Conservation (phyloP, 495 filamentous ascomycete species). For the Pyronema omphalodes region DNA sequence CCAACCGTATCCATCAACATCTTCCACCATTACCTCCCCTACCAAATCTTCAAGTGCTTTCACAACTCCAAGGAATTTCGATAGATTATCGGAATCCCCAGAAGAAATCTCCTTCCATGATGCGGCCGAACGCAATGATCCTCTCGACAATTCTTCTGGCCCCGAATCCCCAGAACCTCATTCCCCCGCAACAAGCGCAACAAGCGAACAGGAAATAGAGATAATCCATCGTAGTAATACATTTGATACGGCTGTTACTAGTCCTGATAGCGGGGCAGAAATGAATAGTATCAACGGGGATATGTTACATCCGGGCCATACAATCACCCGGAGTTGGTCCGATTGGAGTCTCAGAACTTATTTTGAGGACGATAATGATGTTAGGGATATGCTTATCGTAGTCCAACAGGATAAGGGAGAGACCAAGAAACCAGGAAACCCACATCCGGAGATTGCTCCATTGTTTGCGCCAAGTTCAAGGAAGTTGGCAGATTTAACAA, state of each 20-base stretch:
- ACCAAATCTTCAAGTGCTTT: background rate
- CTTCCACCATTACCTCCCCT: background rate
- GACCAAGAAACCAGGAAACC: constrained; percentile 43
- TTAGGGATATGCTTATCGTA: constrained; percentile 74
- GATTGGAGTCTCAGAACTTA: constrained; percentile 71
- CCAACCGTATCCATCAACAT: constrained; percentile 6
- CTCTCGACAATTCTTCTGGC: constrained; percentile 48
- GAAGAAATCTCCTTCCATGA: constrained; percentile 47
- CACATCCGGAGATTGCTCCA: constrained; percentile 65
- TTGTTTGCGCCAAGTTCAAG: constrained; percentile 74
- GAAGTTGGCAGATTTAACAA: constrained; percentile 62
- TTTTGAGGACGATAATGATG: constrained; percentile 79
- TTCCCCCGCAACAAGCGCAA: constrained; percentile 42
- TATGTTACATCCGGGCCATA: background rate
- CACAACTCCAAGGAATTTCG: constrained; percentile 12
- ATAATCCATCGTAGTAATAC: constrained; percentile 30
- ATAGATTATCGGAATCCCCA: constrained; percentile 57
- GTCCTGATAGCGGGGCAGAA: constrained; percentile 19
- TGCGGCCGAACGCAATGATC: constrained; percentile 35
- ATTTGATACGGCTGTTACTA: constrained; percentile 29
- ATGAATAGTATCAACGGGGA: background rate
- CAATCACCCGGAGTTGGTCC: constrained; percentile 44
- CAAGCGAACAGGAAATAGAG: constrained; percentile 26
- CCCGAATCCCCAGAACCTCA: constrained; percentile 41
- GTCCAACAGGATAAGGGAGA: constrained; percentile 67